These are phyloP conservation scores for Neurospora sp. DNA, from an alignment of 495 filamentous ascomycete species.

Conservation along the genomic window DNA sequence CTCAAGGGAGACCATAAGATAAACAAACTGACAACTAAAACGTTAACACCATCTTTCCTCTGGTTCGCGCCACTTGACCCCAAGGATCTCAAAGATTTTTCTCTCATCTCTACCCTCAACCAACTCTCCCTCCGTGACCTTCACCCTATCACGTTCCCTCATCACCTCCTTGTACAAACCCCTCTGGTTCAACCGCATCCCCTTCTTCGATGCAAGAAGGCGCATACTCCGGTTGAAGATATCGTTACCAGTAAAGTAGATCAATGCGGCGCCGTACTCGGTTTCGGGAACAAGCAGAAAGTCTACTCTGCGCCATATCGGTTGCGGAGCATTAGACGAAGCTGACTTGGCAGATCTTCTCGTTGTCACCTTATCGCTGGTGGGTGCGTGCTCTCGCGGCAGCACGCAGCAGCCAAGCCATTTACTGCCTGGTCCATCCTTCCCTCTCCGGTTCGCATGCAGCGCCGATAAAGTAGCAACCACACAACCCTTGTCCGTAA, in stretches of 20 bases:
- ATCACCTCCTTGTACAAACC: slow-evolving; percentile 72
- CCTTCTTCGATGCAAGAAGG: slow-evolving; percentile 71
- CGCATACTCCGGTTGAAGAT: slow-evolving; percentile 91
- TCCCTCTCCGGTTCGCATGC: slow-evolving; percentile 14
- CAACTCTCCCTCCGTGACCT: slow-evolving; percentile 62
- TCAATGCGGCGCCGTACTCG: slow-evolving; percentile 76
- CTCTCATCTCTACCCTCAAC: slow-evolving; percentile 71
- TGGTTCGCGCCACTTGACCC: slow-evolving; percentile 80
- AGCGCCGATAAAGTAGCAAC: slow-evolving; percentile 36
- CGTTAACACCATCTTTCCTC: slow-evolving; percentile 60
- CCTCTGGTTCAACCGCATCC: slow-evolving; percentile 77
- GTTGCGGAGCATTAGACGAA: slow-evolving; percentile 1
- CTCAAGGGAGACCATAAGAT: not conserved
- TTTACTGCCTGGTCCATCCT: slow-evolving; percentile 45
- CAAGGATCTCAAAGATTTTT: slow-evolving; percentile 76
- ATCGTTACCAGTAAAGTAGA: slow-evolving; percentile 96
- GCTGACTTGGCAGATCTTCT: not conserved
- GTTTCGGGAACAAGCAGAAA: slow-evolving; percentile 73
- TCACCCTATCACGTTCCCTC: slow-evolving; percentile 45
- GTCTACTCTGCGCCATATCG: slow-evolving; percentile 74
- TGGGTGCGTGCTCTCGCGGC: slow-evolving; percentile 23
- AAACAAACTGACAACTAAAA: not conserved
- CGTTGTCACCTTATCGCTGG: slow-evolving; percentile 1
- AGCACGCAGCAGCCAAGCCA: slow-evolving; percentile 83
- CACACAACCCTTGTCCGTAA: slow-evolving; percentile 52